Evolutionary conservation across 148 eudicot genomes (phyloP).

Genomic region (Silene conica): DNA sequence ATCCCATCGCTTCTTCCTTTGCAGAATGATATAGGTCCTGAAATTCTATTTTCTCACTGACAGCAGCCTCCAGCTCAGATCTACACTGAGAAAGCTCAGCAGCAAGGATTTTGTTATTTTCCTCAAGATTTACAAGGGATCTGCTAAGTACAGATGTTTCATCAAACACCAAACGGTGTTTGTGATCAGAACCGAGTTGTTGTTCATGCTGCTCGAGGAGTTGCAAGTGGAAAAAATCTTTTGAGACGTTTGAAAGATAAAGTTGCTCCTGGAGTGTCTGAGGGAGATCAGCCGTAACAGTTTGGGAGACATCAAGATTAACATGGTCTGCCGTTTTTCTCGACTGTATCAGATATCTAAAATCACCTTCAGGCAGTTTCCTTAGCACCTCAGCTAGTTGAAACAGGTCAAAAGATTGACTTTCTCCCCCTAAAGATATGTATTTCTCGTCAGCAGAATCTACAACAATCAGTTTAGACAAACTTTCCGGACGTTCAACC

Average conservation of each 20-base stretch:
- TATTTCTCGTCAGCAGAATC: slow-evolving; percentile 14
- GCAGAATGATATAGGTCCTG: slow-evolving; percentile 41
- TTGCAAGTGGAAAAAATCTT: slow-evolving; percentile 47
- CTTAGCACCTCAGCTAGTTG: slow-evolving; percentile 52
- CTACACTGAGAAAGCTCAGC: slow-evolving; percentile 57
- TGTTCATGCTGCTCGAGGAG: slow-evolving; percentile 40
- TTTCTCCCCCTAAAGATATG: slow-evolving; percentile 29
- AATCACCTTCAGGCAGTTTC: slow-evolving; percentile 51
- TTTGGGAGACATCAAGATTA: slow-evolving; percentile 19
- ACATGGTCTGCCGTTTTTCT: slow-evolving; percentile 29
- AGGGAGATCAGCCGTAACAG: slow-evolving; percentile 24
- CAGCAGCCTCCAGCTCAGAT: slow-evolving; percentile 50
- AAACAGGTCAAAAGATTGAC: slow-evolving; percentile 34
- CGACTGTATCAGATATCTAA: slow-evolving; percentile 42
- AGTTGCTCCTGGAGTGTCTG: slow-evolving; percentile 60
- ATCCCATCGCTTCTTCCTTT: slow-evolving; percentile 40
- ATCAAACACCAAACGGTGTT: slow-evolving; percentile 30
- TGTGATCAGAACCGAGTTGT: slow-evolving; percentile 27
- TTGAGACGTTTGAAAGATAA: slow-evolving; percentile 47
- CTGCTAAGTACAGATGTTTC: slow-evolving; percentile 34
- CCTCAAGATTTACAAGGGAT: slow-evolving; percentile 39
- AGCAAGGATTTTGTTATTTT: slow-evolving; percentile 43
- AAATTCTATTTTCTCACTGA: slow-evolving; percentile 44
- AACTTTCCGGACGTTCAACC: slow-evolving; percentile 3
- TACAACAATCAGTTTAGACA: slow-evolving; percentile 15